These are phyloP conservation scores for Monosporozyma yasuniensis DNA, from an alignment of 805 yeast species.

Conservation along the genomic window DNA sequence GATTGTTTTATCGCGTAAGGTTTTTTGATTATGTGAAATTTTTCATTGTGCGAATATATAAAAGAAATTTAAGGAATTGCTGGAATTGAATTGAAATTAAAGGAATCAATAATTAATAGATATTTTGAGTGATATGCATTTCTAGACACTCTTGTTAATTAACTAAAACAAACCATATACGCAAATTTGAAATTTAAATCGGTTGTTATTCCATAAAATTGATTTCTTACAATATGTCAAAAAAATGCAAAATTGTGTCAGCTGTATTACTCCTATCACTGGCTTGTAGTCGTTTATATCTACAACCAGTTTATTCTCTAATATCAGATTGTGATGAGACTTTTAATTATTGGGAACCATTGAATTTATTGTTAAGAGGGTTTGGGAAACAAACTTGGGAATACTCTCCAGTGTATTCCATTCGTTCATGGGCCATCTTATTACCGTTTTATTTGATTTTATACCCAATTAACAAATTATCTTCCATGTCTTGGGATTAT, in stretches of 20 bases:
- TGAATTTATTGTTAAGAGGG: slow-evolving; percentile 64
- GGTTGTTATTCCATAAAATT: too few relatives aligned
- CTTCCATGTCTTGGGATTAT: slow-evolving; percentile 21
- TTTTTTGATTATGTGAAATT: not conserved
- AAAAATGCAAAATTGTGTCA: not conserved
- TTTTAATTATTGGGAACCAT: slow-evolving; percentile 91
- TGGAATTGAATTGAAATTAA: too few relatives aligned
- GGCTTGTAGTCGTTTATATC: slow-evolving; percentile 27
- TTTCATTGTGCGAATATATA: not conserved
- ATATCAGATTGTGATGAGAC: slow-evolving; percentile 90
- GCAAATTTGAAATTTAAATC: not conserved
- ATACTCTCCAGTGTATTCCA: slow-evolving; percentile 81
- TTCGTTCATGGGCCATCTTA: slow-evolving; percentile 77
- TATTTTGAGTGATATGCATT: not conserved
- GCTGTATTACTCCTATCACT: slow-evolving; percentile 14
- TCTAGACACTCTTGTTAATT: too few relatives aligned
- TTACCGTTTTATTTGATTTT: slow-evolving; percentile 33
- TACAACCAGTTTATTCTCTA: slow-evolving; percentile 41
- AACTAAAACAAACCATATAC: not conserved
- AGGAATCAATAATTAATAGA: not conserved
- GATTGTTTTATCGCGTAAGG: not conserved
- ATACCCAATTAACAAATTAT: slow-evolving; percentile 20
- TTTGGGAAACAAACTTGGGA: slow-evolving; percentile 97
- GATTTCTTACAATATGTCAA: not conserved
- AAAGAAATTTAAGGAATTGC: not conserved